Evolutionary conservation across 2,329 filamentous ascomycete species (phyloP).

Genomic region (Trichoderma gracile): DNA sequence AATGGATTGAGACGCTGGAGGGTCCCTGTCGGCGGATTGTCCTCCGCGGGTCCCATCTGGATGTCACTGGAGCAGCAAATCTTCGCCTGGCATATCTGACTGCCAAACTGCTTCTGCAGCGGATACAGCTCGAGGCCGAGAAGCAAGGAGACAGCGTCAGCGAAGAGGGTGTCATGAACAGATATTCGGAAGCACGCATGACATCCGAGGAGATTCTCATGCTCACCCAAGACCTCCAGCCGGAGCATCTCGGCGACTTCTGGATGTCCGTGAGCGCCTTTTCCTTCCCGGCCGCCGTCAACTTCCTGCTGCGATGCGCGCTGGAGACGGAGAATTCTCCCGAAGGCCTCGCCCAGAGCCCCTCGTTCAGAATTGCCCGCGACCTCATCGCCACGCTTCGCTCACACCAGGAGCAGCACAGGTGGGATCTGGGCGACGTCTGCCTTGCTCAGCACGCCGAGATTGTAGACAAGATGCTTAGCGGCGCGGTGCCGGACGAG

Average conservation of each 20-base stretch:
- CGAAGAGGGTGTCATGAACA: slow-evolving; percentile 33
- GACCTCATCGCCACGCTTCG: slow-evolving; percentile 45
- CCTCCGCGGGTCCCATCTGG: slow-evolving; percentile 44
- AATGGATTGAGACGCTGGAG: slow-evolving; percentile 48
- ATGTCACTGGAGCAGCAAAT: slow-evolving; percentile 50
- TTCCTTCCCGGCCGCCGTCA: slow-evolving; percentile 50
- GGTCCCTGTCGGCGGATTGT: slow-evolving; percentile 44
- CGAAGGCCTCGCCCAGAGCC: slow-evolving; percentile 39
- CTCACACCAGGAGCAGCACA: slow-evolving; percentile 41
- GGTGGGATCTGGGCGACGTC: slow-evolving; percentile 54
- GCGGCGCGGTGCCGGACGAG: slow-evolving; percentile 33
- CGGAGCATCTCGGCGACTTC: slow-evolving; percentile 48
- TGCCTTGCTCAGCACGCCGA: slow-evolving; percentile 51
- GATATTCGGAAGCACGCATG: slow-evolving; percentile 45
- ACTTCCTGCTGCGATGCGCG: slow-evolving; percentile 51
- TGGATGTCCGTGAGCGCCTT: slow-evolving; percentile 53
- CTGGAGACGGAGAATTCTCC: slow-evolving; percentile 46
- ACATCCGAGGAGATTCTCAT: slow-evolving; percentile 52
- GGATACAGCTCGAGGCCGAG: slow-evolving; percentile 49
- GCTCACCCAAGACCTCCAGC: slow-evolving; percentile 48
- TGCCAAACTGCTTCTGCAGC: slow-evolving; percentile 47
- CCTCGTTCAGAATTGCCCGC: slow-evolving; percentile 46
- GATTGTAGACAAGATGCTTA: slow-evolving; percentile 47
- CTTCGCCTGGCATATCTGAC: slow-evolving; percentile 54
- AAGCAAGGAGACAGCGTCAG: slow-evolving; percentile 33